These are phyloP conservation scores for Chimonanthus salicifolius DNA, from an alignment of 164 flowering plant species.

Conservation along the genomic window DNA sequence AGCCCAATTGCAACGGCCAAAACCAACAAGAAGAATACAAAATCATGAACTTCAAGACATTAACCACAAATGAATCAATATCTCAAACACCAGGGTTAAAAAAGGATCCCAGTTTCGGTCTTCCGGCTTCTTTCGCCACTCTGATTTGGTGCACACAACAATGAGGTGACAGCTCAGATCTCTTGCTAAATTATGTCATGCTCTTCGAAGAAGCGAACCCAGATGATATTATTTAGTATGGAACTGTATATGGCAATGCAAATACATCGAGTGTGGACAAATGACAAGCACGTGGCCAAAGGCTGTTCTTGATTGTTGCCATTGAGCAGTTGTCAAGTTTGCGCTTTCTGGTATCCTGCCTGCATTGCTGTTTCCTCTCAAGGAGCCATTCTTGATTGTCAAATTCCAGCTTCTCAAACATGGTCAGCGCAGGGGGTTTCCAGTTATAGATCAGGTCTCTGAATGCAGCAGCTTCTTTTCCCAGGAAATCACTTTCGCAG, in stretches of 20 bases:
- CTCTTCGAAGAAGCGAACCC: not conserved
- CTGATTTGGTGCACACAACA: not conserved
- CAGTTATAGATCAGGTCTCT: slow-evolving; percentile 8
- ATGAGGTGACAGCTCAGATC: not conserved
- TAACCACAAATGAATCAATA: no score
- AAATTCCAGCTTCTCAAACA: not conserved
- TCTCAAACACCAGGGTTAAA: no score
- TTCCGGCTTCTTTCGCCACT: not conserved
- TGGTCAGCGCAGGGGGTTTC: slow-evolving; percentile 7
- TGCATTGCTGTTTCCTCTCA: not conserved
- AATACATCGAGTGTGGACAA: slow-evolving; percentile 35
- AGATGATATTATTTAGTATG: slow-evolving; percentile 22
- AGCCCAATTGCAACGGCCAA: no score
- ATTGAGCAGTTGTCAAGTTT: not conserved
- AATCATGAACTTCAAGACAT: no score
- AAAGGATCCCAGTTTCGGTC: no score
- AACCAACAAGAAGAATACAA: no score
- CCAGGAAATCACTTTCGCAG: not conserved
- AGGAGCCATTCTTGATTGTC: slow-evolving; percentile 21
- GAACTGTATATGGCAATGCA: slow-evolving; percentile 57
- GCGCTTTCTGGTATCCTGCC: slow-evolving; percentile 1
- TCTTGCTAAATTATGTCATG: not conserved
- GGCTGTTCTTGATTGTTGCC: not conserved
- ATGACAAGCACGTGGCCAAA: slow-evolving; percentile 32
- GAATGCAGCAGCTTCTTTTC: not conserved